phyloP scores from a whole-genome alignment of 1,284 basidiomycete genomes.

The Moesziomyces antarcticus region DNA sequence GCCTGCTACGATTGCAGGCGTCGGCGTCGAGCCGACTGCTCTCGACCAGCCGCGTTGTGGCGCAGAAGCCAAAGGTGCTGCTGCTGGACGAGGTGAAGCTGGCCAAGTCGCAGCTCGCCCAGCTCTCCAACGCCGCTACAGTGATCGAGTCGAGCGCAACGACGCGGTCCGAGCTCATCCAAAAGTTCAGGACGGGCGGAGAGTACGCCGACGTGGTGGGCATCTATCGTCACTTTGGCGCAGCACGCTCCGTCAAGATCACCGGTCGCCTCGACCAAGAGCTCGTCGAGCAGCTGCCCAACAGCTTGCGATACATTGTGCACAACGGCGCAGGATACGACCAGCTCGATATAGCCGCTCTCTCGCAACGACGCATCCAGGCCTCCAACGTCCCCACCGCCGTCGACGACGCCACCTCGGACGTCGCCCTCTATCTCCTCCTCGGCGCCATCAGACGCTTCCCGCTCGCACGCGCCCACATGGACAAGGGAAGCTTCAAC shows the following conservation, averaged over 20 bases:
- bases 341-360: slow-evolving; percentile 56
- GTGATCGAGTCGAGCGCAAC: slow-evolving; percentile 39
- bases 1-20: neutral
- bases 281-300: slow-evolving; percentile 51
- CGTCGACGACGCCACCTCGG: slow-evolving; percentile 61
- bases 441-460: slow-evolving; percentile 59
- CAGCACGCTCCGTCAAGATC: slow-evolving; percentile 52
- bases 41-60: slow-evolving; percentile 8
- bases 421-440: slow-evolving; percentile 60
- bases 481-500: slow-evolving; percentile 51
- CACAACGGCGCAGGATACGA: slow-evolving; percentile 66
- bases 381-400: slow-evolving; percentile 61
- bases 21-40: slow-evolving; percentile 2
- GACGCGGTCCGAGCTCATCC: slow-evolving; percentile 45
- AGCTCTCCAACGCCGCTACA: slow-evolving; percentile 37
- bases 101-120: slow-evolving; percentile 41
- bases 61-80: slow-evolving; percentile 49
- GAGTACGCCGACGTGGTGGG: slow-evolving; percentile 78
- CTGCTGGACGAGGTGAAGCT: slow-evolving; percentile 59
- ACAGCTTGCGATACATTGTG: slow-evolving; percentile 49
- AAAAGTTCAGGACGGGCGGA: slow-evolving; percentile 39
- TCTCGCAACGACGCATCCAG: slow-evolving; percentile 45
- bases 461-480: slow-evolving; percentile 44
- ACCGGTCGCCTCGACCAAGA: slow-evolving; percentile 57
- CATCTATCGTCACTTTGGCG: slow-evolving; percentile 80